Evolutionary conservation across 2,329 filamentous ascomycete genomes (phyloP), one percentile per base, ranked within the genome.

Genomic region (Pseudocercospora fijiensis): DNA sequence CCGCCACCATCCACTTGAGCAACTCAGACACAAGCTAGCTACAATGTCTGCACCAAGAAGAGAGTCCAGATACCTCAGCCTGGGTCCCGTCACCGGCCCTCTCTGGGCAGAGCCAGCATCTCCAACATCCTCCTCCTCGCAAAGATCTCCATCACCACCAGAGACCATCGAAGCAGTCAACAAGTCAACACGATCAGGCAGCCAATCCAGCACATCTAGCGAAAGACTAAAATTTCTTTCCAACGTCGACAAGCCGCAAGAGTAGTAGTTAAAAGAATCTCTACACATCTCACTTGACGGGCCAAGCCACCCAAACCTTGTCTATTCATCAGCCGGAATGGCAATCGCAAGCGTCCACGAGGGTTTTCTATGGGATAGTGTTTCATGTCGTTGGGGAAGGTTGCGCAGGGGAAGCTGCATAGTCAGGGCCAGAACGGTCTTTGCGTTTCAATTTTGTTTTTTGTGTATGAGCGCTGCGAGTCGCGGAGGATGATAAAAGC

Each of bases 51-150:
- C 60, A 13, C 53, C 60, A 58, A 66, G 64, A 33, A 63, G 68
- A 47, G 57, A 63, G 37, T 68, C 68, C 13, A 67, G 59, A 41
- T 70, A 68, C 51, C 67, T 70, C 41, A 69, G 58, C 62, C 64
- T 70, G 18, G 57, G 62, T 20, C 67, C 67, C 16, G 49, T 58
- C 41, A 65, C 22, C 61, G 63, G 67, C 57, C 63, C 67, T 27
- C 64, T 62, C 33, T 67, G 63, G 61, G 61, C 57, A 11, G 58
- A 60, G 8, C 62, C 67, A 26, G 63, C 58, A 51, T 41, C 57
- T n/a, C 47, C 62, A 60, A 37, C 66, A n/a, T 28, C 60, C 22
- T 26, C 59, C 8, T 30, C 60, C 7, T 55, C 60, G 6, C 20
- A 49, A 18, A 53, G 55, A 10, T 20, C 45, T 13, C 20, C 45